Percentiles rank a stretch among this genome's conserved stretches.
phyloP scores from a whole-genome alignment of 2,329 filamentous ascomycete species.

The Epichloe gansuensis region DNA sequence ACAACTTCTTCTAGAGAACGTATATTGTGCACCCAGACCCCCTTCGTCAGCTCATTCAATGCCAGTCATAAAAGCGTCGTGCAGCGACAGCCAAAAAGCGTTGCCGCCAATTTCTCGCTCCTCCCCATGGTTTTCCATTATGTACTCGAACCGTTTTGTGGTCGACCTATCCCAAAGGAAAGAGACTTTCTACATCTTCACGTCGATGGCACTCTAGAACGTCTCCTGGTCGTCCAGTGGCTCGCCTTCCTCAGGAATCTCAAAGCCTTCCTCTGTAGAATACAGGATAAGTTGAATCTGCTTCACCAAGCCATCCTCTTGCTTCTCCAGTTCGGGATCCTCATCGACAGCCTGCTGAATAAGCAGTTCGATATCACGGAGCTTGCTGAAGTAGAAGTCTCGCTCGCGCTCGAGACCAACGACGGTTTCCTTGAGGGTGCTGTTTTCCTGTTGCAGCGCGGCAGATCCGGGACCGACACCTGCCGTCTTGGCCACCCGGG shows the following conservation, averaged over 20 bases:
- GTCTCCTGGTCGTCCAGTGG: constrained; percentile 67
- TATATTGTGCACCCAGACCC: constrained; percentile 1
- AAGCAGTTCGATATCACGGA: constrained; percentile 89
- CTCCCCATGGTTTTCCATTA: neutral
- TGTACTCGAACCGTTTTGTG: neutral
- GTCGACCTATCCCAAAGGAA: neutral
- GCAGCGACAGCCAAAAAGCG: neutral
- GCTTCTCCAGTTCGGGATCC: constrained; percentile 85
- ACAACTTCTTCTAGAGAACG: neutral
- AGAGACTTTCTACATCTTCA: neutral
- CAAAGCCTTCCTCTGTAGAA: constrained; percentile 86
- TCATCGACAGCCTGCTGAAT: constrained; percentile 88
- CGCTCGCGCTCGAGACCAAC: constrained; percentile 85
- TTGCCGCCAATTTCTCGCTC: neutral
- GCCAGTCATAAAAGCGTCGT: constrained; percentile 4
- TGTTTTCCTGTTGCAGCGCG: constrained; percentile 73
- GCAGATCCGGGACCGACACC: constrained; percentile 49
- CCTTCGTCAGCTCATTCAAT: constrained; percentile 1
- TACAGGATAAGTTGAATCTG: constrained; percentile 95
- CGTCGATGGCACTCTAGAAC: constrained; percentile 34
- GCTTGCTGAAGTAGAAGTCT: constrained; percentile 98
- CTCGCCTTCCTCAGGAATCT: constrained; percentile 73
- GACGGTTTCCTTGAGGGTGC: constrained; percentile 89
- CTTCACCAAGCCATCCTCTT: constrained; percentile 84
- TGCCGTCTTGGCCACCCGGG: constrained; percentile 32